These are phyloP conservation scores for Colletotrichum scovillei DNA, from an alignment of 2,329 filamentous ascomycete species.

Conservation along the genomic window DNA sequence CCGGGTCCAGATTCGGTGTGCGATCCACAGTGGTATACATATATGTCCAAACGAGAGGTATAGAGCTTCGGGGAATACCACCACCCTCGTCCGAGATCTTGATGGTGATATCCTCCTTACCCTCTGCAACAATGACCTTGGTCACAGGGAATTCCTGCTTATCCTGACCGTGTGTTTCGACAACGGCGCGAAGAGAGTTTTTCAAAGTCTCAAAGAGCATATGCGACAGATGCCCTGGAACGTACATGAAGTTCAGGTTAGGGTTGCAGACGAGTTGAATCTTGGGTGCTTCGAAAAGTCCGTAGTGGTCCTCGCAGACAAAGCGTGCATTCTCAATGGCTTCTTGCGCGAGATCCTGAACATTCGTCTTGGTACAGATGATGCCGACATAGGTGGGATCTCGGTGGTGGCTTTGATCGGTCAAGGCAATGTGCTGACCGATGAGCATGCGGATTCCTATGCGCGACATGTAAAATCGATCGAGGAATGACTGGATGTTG, in stretches of 20 bases:
- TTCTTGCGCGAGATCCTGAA: constrained; percentile 92
- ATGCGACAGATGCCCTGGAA: constrained; percentile 97
- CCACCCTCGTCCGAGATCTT: constrained; percentile 98
- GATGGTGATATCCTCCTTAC: constrained; percentile 98
- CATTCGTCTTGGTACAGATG: constrained; percentile 98
- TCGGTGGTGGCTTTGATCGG: constrained; percentile 88
- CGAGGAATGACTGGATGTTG: constrained; percentile 96
- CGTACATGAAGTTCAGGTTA: constrained; percentile 98
- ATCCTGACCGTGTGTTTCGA: constrained; percentile 93
- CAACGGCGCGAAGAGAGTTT: constrained; percentile 96
- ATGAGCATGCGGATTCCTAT: constrained; percentile 99
- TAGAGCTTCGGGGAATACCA: constrained; percentile 91
- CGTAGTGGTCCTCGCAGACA: constrained; percentile 98
- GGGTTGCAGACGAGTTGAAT: constrained; percentile 96
- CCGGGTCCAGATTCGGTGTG: constrained; percentile 93
- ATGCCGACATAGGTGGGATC: constrained; percentile 98
- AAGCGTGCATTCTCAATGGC: constrained; percentile 99
- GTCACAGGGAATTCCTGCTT: constrained; percentile 97
- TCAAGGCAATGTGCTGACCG: constrained; percentile 96
- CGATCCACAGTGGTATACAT: constrained; percentile 99
- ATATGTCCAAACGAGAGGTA: constrained; percentile 99
- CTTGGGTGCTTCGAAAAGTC: constrained; percentile 95
- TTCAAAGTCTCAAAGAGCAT: constrained; percentile 99
- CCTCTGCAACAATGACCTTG: constrained; percentile 97
- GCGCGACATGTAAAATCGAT: constrained; percentile 99